Evolutionary conservation across 176 grass and related monocot genomes (phyloP).

Genomic region (Luzula sylvatica): DNA sequence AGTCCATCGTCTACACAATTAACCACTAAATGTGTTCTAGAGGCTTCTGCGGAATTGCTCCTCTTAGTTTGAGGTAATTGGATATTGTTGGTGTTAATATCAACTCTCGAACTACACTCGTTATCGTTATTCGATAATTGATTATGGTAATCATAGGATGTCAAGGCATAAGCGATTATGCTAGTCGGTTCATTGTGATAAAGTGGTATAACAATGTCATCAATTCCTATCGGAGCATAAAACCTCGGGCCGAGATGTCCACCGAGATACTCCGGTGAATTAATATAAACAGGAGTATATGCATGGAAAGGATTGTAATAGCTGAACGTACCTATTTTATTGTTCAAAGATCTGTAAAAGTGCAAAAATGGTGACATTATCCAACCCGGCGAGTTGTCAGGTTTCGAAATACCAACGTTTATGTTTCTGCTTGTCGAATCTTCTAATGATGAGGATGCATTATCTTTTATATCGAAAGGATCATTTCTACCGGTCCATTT

Average conservation of each 20-base stretch:
- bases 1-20: slow-evolving; percentile 80
- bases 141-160: slow-evolving; percentile 70
- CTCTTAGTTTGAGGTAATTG: slow-evolving; percentile 43
- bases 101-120: neutral
- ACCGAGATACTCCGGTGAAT: slow-evolving; percentile 41
- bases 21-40: slow-evolving; percentile 75
- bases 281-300: slow-evolving; percentile 45
- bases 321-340: slow-evolving; percentile 41
- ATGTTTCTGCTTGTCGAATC: slow-evolving; percentile 40
- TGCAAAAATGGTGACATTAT: slow-evolving; percentile 52
- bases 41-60: slow-evolving; percentile 47
- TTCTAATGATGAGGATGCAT: slow-evolving; percentile 25
- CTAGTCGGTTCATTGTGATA: slow-evolving; percentile 91
- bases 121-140: slow-evolving; percentile 49
- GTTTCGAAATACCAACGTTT: slow-evolving; percentile 27
- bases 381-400: slow-evolving; percentile 50
- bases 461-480: slow-evolving; percentile 31
- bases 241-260: slow-evolving; percentile 60
- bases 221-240: slow-evolving; percentile 67
- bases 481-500: slow-evolving; percentile 78
- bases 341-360: slow-evolving; percentile 62
- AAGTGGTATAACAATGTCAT: slow-evolving; percentile 76
- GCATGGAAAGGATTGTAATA: slow-evolving; percentile 46
- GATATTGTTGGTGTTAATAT: slow-evolving; percentile 10
- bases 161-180: slow-evolving; percentile 72